Evolutionary conservation across 1,139 yeast genomes (phyloP).

Genomic region (Geotrichum bryndzae): DNA sequence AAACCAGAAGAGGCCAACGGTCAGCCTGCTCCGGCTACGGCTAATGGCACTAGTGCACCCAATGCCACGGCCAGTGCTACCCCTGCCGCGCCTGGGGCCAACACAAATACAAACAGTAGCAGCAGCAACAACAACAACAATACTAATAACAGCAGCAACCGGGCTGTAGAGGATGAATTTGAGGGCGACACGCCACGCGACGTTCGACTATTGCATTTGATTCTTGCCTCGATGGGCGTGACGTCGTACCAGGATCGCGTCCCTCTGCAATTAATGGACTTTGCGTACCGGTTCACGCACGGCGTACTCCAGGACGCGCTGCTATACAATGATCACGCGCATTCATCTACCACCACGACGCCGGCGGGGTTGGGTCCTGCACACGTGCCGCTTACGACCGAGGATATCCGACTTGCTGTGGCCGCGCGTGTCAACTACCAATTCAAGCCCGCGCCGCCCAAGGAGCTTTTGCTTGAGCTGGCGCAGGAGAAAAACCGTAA

Average conservation of each 20-base stretch:
- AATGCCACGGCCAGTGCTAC: background rate
- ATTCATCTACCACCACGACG: slow-evolving; percentile 29
- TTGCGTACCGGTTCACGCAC: slow-evolving; percentile 85
- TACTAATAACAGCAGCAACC: slow-evolving; percentile 4
- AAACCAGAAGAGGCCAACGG: background rate
- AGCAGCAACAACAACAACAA: background rate
- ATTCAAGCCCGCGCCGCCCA: slow-evolving; percentile 93
- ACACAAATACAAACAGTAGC: slow-evolving; percentile 2
- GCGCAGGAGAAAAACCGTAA: slow-evolving; percentile 89
- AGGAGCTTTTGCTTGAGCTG: slow-evolving; percentile 79
- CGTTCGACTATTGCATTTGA: slow-evolving; percentile 80
- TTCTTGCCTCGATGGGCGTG: slow-evolving; percentile 89
- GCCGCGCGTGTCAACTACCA: slow-evolving; percentile 92
- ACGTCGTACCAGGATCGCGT: slow-evolving; percentile 92
- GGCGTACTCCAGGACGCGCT: slow-evolving; percentile 85
- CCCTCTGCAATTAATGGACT: slow-evolving; percentile 91
- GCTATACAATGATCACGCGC: slow-evolving; percentile 72
- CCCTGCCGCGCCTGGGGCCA: background rate
- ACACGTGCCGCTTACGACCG: slow-evolving; percentile 60
- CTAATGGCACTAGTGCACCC: background rate
- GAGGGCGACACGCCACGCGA: slow-evolving; percentile 60
- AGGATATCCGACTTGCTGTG: slow-evolving; percentile 85
- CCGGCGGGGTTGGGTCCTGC: slow-evolving; percentile 40
- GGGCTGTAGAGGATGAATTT: slow-evolving; percentile 12
- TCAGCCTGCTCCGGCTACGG: background rate